phyloP scores from a whole-genome alignment of 495 filamentous ascomycete species.

The Hypoxylon lienhwacheense region DNA sequence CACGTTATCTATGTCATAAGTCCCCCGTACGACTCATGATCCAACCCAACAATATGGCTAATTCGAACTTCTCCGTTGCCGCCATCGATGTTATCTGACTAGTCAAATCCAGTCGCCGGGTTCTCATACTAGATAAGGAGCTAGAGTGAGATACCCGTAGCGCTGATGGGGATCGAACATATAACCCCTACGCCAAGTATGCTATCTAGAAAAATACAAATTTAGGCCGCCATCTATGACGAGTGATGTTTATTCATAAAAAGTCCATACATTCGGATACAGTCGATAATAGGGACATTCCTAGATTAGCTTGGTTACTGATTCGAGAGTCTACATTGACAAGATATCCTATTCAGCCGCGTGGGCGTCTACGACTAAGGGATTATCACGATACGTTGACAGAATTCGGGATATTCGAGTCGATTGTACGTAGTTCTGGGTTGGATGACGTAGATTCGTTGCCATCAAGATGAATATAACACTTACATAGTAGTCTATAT shows the following conservation, averaged over 20 bases:
- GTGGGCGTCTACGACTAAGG: background rate
- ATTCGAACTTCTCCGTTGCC: background rate
- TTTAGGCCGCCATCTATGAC: no score
- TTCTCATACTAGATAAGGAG: background rate
- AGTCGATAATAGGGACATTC: no score
- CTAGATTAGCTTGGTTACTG: background rate
- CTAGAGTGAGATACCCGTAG: no score
- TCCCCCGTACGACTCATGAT: conserved; percentile 15
- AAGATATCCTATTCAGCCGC: background rate
- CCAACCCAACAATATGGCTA: background rate
- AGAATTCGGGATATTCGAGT: background rate
- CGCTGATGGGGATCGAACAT: no score
- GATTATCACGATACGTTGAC: background rate
- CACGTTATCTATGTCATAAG: conserved; percentile 17
- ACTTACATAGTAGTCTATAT: background rate
- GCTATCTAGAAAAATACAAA: no score
- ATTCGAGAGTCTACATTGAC: conserved; percentile 6
- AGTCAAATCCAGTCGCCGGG: background rate
- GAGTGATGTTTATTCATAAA: no score
- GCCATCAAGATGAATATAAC: no score
- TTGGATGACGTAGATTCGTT: background rate
- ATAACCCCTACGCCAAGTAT: no score
- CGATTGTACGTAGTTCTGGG: background rate
- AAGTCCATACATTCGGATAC: no score
- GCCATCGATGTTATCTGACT: background rate